Evolutionary conservation across 2,329 filamentous ascomycete species (phyloP).

Genomic region (Periconia macrospinosa): DNA sequence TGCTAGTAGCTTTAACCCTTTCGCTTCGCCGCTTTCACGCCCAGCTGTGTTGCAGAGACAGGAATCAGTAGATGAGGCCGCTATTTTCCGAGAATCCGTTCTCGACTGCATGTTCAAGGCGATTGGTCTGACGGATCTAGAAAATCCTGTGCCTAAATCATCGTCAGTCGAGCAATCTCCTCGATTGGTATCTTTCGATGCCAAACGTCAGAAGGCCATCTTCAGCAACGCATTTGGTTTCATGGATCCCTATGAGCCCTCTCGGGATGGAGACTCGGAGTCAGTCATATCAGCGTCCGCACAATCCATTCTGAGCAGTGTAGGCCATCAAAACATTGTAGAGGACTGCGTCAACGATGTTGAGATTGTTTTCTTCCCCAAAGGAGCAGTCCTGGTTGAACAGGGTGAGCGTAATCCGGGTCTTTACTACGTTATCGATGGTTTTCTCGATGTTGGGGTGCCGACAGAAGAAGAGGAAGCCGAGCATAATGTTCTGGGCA

Average conservation of each 20-base stretch:
- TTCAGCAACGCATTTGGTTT: constrained; percentile 90
- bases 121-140: constrained; percentile 75
- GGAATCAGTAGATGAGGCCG: constrained; percentile 85
- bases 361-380: constrained; percentile 96
- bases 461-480: constrained; percentile 65
- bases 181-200: constrained; percentile 79
- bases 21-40: constrained; percentile 35
- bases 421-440: constrained; percentile 95
- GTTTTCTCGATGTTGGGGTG: constrained; percentile 93
- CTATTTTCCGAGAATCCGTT: constrained; percentile 84
- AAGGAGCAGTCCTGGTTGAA: constrained; percentile 91
- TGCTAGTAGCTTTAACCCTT: constrained; percentile 46
- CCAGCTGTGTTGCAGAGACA: constrained; percentile 63
- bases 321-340: constrained; percentile 65
- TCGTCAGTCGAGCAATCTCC: constrained; percentile 84
- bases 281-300: constrained; percentile 65
- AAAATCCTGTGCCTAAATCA: constrained; percentile 65
- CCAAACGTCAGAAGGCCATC: constrained; percentile 74
- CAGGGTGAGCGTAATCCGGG: constrained; percentile 97
- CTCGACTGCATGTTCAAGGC: constrained; percentile 95
- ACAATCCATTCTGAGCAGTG: constrained; percentile 54
- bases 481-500: constrained; percentile 49
- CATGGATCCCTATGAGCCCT: constrained; percentile 80
- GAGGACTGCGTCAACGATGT: constrained; percentile 89
- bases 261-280: constrained; percentile 80